phyloP scores from a whole-genome alignment of 1,284 basidiomycete genomes.

The Stygiomarasmius scandens region DNA sequence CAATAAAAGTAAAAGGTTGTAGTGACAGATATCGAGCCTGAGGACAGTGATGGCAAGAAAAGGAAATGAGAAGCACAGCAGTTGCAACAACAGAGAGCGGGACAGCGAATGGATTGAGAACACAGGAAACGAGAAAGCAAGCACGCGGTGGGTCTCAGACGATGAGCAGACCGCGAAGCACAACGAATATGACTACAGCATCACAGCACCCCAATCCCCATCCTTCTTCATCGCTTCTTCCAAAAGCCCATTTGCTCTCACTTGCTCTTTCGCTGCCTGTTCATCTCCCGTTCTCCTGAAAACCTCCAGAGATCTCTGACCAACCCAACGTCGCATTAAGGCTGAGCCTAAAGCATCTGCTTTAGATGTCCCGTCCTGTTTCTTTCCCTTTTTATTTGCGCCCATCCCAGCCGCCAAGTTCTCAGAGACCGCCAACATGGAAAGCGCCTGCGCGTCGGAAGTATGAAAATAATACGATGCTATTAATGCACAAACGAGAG shows the following conservation, averaged over 20 bases:
- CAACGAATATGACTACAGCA: no score
- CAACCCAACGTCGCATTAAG: constrained; percentile 69
- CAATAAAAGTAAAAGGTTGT: no score
- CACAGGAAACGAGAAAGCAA: no score
- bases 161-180: no score
- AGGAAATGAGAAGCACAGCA: no score
- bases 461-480: constrained; percentile 73
- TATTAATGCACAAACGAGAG: constrained; percentile 65
- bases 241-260: constrained; percentile 5
- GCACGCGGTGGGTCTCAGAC: no score
- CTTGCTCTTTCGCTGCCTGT: constrained; percentile 5
- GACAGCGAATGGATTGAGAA: no score
- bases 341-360: constrained; percentile 55
- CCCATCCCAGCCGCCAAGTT: constrained; percentile 47
- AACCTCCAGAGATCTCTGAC: constrained; percentile 43
- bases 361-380: no score
- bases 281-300: constrained; percentile 7
- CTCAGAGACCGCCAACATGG: constrained; percentile 65
- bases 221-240: background rate
- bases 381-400: no score
- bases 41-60: no score
- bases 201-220: background rate
- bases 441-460: constrained; percentile 63
- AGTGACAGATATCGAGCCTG: no score
- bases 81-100: no score